phyloP scores from a whole-genome alignment of 768 basidiomycete species.

The Lactarius trivialis region DNA sequence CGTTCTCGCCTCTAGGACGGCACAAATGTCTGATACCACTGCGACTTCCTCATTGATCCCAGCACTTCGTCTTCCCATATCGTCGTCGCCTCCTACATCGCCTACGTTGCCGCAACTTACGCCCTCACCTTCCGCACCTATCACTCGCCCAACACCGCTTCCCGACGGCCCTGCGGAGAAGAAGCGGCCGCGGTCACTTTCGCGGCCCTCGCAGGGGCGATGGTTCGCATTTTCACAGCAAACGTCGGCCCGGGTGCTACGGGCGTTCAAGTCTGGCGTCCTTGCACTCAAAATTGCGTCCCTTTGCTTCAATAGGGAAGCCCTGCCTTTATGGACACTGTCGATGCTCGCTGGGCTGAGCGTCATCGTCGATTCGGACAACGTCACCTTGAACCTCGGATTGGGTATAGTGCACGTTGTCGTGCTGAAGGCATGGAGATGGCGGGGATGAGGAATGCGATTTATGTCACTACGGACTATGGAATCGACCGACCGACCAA shows the following conservation, averaged over 20 bases:
- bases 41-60: conserved; percentile 18
- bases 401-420: conserved; percentile 38
- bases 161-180: not conserved
- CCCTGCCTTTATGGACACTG: conserved; percentile 26
- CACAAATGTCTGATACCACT: conserved; percentile 8
- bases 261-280: conserved; percentile 23
- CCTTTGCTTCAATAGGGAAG: conserved; percentile 25
- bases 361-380: conserved; percentile 41
- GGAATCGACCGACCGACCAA: not conserved
- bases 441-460: not conserved
- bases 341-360: conserved; percentile 33
- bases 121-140: conserved; percentile 19
- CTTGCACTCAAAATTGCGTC: conserved; percentile 25
- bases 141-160: not conserved
- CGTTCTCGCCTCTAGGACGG: conserved; percentile 2
- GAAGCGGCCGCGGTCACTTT: not conserved
- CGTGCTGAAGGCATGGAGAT: conserved; percentile 3
- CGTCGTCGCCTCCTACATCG: not conserved
- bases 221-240: not conserved
- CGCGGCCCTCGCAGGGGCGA: not conserved
- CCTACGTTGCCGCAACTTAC: conserved; percentile 2
- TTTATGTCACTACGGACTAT: not conserved
- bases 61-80: conserved; percentile 6
- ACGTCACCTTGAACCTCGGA: conserved; percentile 32
- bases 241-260: not conserved